Conservation (phyloP, 208 protist species). For the Trypanosoma brucei region DNA sequence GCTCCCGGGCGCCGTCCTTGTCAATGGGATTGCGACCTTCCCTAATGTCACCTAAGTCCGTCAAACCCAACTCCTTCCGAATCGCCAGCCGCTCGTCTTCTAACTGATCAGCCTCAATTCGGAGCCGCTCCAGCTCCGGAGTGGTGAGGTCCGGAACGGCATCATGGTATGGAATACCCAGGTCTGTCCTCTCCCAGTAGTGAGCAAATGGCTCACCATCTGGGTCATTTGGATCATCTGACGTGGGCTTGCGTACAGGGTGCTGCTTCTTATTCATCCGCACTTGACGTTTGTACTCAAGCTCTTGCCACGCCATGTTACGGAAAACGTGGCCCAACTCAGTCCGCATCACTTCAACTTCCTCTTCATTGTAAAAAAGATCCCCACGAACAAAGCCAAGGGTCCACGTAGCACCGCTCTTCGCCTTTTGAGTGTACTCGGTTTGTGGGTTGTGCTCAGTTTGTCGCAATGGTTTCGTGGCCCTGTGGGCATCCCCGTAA, state of each 20-base stretch:
- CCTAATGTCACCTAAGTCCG: conserved; percentile 80
- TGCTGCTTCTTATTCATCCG: conserved; percentile 78
- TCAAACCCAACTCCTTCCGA: conserved; percentile 80
- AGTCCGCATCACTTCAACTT: conserved; percentile 84
- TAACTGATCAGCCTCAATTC: conserved; percentile 73
- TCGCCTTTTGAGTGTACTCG: conserved; percentile 50
- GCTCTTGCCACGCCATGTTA: conserved; percentile 87
- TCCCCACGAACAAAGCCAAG: conserved; percentile 80
- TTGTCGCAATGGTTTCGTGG: conserved; percentile 62
- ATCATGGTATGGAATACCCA: conserved; percentile 85
- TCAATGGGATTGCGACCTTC: conserved; percentile 74
- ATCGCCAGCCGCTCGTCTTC: conserved; percentile 82
- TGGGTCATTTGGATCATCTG: conserved; percentile 66
- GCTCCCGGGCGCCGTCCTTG: conserved; percentile 35
- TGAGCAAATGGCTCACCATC: conserved; percentile 80
- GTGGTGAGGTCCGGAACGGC: conserved; percentile 83
- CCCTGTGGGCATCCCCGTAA: conserved; percentile 73
- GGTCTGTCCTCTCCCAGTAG: conserved; percentile 86
- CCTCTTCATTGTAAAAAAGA: conserved; percentile 90
- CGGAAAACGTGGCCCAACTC: conserved; percentile 84
- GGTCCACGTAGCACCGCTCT: conserved; percentile 80
- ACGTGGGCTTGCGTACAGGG: conserved; percentile 68
- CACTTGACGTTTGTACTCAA: conserved; percentile 89
- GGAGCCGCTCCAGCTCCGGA: conserved; percentile 77
- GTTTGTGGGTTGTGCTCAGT: conserved; percentile 61